These are phyloP conservation scores for Tylopilus rubrobrunneus DNA, from an alignment of 768 basidiomycete genomes.

Conservation along the genomic window DNA sequence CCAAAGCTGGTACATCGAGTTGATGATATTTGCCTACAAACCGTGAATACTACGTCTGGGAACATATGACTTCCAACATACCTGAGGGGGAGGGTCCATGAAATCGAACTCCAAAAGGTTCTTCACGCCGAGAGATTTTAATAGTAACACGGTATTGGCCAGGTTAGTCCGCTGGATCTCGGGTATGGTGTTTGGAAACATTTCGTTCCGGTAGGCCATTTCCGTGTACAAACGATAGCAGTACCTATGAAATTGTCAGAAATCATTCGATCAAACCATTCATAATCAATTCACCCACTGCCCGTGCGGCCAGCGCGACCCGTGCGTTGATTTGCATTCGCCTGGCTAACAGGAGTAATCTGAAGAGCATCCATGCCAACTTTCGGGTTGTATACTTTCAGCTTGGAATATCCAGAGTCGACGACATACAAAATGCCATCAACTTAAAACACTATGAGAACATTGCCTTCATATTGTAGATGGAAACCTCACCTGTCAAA, in stretches of 20 bases:
- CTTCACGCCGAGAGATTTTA: constrained; percentile 97
- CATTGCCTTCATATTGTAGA: background rate
- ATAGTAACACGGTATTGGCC: constrained; percentile 90
- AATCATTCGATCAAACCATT: background rate
- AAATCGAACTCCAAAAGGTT: constrained; percentile 98
- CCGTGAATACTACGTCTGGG: background rate
- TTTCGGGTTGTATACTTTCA: constrained; percentile 98
- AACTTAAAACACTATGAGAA: constrained; percentile 44
- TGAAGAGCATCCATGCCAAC: constrained; percentile 99
- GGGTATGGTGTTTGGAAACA: constrained; percentile 94
- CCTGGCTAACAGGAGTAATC: constrained; percentile 99
- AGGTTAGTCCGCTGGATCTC: constrained; percentile 98
- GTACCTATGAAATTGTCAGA: constrained; percentile 48
- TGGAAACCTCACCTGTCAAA: constrained; percentile 62
- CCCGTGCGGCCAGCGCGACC: constrained; percentile 97
- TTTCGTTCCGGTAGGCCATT: constrained; percentile 92
- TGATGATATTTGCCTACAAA: constrained; percentile 85
- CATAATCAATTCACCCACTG: constrained; percentile 61
- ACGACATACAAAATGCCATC: constrained; percentile 98
- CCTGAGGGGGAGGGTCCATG: constrained; percentile 99
- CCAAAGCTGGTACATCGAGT: constrained; percentile 99
- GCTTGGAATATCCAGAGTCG: constrained; percentile 93
- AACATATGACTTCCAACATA: constrained; percentile 23
- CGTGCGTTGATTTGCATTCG: constrained; percentile 94
- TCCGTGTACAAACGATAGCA: constrained; percentile 98